Conservation (phyloP, 2,329 filamentous ascomycete genomes). For the Aspergillus tamarii region DNA sequence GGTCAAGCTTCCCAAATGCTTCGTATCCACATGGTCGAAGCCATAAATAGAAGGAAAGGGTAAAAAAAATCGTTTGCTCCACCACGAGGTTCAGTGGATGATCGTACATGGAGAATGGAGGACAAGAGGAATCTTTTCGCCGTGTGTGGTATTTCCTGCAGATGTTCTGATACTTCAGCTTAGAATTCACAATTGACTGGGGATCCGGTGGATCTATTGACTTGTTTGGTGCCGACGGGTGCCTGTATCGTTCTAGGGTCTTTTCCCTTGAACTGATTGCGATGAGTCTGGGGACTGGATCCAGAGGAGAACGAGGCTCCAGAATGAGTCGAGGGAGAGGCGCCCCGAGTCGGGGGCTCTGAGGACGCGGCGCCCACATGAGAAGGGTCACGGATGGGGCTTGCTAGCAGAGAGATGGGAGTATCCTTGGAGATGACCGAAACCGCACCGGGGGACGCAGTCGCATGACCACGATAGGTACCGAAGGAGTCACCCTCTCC, state of each 20-base stretch:
- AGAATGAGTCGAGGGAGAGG: constrained; percentile 23
- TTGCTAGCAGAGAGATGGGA: constrained; percentile 15
- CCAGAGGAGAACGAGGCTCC: constrained; percentile 20
- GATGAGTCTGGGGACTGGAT: constrained; percentile 20
- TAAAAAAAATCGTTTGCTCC: neutral
- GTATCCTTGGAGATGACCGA: constrained; percentile 22
- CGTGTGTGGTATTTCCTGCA: neutral
- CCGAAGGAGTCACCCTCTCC: constrained; percentile 13
- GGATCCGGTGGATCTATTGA: constrained; percentile 18
- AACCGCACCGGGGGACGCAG: constrained; percentile 16
- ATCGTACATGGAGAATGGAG: neutral
- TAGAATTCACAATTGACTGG: constrained; percentile 22
- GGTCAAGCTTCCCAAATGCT: neutral
- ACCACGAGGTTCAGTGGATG: neutral
- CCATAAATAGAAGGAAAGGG: constrained; percentile 7
- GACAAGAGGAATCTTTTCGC: neutral
- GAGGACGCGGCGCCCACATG: constrained; percentile 16
- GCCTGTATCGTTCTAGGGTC: constrained; percentile 11
- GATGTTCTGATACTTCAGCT: neutral
- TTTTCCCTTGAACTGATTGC: constrained; percentile 15
- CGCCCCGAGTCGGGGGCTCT: constrained; percentile 22
- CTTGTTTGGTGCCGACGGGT: constrained; percentile 20
- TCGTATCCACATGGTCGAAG: neutral
- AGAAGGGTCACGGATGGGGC: constrained; percentile 14
- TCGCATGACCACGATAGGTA: constrained; percentile 11